A percentile compares a stretch with the other conserved stretches of the same genome.
These are phyloP conservation scores for Neurospora sp. DNA, from an alignment of 495 filamentous ascomycete genomes.

Conservation along the genomic window DNA sequence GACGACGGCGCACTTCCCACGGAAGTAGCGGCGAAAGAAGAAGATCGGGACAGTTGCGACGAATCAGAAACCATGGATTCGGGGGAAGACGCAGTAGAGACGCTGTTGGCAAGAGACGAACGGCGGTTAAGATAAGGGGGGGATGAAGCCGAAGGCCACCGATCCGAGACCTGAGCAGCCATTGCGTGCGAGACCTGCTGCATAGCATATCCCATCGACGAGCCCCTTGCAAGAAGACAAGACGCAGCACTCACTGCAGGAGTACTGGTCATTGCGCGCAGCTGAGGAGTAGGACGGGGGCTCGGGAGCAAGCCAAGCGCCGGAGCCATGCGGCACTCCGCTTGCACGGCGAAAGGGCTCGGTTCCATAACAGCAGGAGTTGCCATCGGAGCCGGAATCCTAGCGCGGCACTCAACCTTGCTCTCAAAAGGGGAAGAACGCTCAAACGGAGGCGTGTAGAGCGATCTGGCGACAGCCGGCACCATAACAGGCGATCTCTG, in stretches of 20 bases:
- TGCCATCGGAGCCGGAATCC: conserved; percentile 17
- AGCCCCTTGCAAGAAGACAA: conserved; percentile 39
- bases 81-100: conserved; percentile 71
- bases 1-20: conserved; percentile 55
- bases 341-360: conserved; percentile 43
- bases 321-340: conserved; percentile 34
- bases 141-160: conserved; percentile 48
- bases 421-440: conserved; percentile 16
- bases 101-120: conserved; percentile 66
- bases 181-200: conserved; percentile 57
- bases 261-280: conserved; percentile 56
- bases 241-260: conserved; percentile 76
- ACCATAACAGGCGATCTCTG: conserved; percentile 18
- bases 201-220: conserved; percentile 74
- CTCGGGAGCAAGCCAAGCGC: conserved; percentile 63
- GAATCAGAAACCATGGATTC: conserved; percentile 86
- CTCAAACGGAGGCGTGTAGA: conserved; percentile 21
- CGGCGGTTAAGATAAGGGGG: conserved; percentile 53
- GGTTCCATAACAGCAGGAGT: conserved; percentile 56
- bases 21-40: conserved; percentile 62
- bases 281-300: conserved; percentile 71
- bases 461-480: conserved; percentile 16
- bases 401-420: not conserved
- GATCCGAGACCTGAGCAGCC: conserved; percentile 43
- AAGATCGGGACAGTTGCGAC: conserved; percentile 63